Conservation (phyloP, 192 early-diverging fungal genomes). For the Haplosporangium gracile region DNA sequence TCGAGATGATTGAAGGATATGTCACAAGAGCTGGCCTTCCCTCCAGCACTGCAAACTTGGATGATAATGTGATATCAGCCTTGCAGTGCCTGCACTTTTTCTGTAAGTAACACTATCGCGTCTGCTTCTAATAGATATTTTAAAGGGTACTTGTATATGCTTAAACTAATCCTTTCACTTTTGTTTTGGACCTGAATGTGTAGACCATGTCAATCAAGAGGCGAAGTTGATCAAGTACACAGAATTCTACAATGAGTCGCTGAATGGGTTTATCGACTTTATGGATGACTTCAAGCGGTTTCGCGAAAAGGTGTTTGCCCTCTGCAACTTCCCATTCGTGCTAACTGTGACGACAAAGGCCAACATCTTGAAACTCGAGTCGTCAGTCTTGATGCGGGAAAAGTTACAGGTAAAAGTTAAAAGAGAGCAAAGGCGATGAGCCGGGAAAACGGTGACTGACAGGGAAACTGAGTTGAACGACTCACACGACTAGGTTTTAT, state of each 20-base stretch:
- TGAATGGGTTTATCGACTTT: constrained; percentile 80
- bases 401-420: constrained; percentile 62
- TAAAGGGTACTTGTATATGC: background rate
- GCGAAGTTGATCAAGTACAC: constrained; percentile 68
- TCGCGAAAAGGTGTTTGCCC: constrained; percentile 73
- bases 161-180: background rate
- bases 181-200: constrained; percentile 40
- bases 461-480: background rate
- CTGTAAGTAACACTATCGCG: constrained; percentile 20
- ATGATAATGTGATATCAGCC: constrained; percentile 42
- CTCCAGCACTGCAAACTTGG: constrained; percentile 42
- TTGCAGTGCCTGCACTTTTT: constrained; percentile 47
- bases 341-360: constrained; percentile 80
- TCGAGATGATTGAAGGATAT: constrained; percentile 37
- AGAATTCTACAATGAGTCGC: constrained; percentile 77
- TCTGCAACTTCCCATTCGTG: constrained; percentile 83
- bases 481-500: background rate
- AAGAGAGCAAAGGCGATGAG: background rate
- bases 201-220: constrained; percentile 74
- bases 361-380: constrained; percentile 80
- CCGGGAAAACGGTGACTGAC: background rate
- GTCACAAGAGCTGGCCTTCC: constrained; percentile 25
- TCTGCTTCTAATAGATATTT: background rate
- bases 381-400: constrained; percentile 77
- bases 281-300: constrained; percentile 84